Percentiles rank a stretch among this genome's conserved stretches.
Evolutionary conservation across 345 rosid species (phyloP).

Genomic region (Moricandia arvensis): DNA sequence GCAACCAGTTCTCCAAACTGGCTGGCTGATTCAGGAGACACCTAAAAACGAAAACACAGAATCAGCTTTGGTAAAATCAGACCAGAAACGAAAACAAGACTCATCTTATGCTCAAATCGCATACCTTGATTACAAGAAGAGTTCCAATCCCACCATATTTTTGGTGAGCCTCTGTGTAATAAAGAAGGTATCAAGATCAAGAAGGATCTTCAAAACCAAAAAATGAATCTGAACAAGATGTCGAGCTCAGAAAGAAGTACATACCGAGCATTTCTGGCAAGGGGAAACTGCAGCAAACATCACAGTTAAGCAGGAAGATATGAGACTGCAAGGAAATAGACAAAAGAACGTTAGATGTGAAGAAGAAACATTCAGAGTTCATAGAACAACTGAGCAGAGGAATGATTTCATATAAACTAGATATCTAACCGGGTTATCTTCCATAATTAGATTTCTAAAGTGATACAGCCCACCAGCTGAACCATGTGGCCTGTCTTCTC

Average conservation of each 20-base stretch:
- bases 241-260: constrained; percentile 2
- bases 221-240: background rate
- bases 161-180: constrained; percentile 70
- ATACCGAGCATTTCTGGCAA: constrained; percentile 86
- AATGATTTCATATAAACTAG: background rate
- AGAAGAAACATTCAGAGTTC: constrained; percentile 11
- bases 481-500: constrained; percentile 89
- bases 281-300: constrained; percentile 95
- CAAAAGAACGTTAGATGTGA: constrained; percentile 7
- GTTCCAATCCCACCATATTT: constrained; percentile 85
- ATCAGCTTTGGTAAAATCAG: background rate
- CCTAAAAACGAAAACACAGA: constrained; percentile 39
- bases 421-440: constrained; percentile 67
- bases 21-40: constrained; percentile 86
- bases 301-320: constrained; percentile 88
- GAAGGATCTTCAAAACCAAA: background rate
- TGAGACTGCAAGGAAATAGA: constrained; percentile 62
- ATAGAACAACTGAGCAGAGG: background rate
- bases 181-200: constrained; percentile 2
- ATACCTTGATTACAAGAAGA: constrained; percentile 80
- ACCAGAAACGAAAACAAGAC: constrained; percentile 2
- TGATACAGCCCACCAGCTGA: constrained; percentile 89
- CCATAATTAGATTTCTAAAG: constrained; percentile 79
- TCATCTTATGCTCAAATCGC: background rate
- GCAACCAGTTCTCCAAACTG: constrained; percentile 95